Base-by-base conservation (phyloP, 768 basidiomycete genomes). In the Termitomyces sp. region DNA sequence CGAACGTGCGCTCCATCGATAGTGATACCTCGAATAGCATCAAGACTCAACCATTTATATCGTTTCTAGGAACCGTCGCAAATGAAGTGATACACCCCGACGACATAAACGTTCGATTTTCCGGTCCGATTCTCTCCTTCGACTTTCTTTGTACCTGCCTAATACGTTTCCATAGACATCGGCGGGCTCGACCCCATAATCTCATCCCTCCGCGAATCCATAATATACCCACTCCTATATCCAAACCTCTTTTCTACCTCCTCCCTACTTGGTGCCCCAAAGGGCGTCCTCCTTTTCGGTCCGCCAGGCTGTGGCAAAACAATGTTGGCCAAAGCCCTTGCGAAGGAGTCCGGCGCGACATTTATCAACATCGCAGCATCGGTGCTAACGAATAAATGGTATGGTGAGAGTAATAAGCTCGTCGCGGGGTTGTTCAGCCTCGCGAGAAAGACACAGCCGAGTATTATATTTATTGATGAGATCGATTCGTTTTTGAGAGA, bases 231-330 rank as follows among this genome's bases (percentile, higher is more conserved):
- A 1, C 83, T 98, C 44, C 83, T 89, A 60, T 96, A 91, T 67
- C 97, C 97, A 4, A 79, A 88, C 58, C 82, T 98, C 58, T 98
- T 98, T 79, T 80, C 88, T 18, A 84, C 90, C 0, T 91, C 94
- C 0, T 81, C 88, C 15, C 83, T 98, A 22, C 83, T 97, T 60
- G 84, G 86, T 6, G 93, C 97, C 5, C 97, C 97, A 0, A 98
- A 98, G 70, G 97, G 97, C 13, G 96, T 98, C 9, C 81, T 98
- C 18, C 82, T 99, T 20, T 96, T 92, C 66, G 97, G 97, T 0
- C 97, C 95, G 44, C 97, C 97, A 1, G 96, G 97, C 6, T 99
- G 97, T 64, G 97, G 97, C 27, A 99, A 99, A 78, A 98, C 97
- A 1, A 95, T 99, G 94, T 81, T 99, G n/a, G 97, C 97, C 1